These are phyloP conservation scores for Adansonia grandidieri DNA, from an alignment of 441 rosid genomes.

Conservation along the genomic window DNA sequence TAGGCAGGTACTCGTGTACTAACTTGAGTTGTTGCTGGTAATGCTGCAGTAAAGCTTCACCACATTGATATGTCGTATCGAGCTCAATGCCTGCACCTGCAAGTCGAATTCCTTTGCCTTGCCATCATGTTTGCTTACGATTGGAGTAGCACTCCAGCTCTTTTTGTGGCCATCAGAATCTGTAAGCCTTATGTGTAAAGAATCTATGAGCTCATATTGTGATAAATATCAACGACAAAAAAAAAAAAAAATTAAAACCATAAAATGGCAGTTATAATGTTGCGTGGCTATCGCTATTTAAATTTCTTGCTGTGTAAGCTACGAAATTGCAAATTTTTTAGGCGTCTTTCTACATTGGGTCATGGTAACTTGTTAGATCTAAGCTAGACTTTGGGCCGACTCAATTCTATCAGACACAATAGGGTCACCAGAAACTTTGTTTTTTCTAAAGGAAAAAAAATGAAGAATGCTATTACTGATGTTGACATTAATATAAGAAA, in stretches of 20 bases:
- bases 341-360: neutral
- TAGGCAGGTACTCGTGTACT: slow-evolving; percentile 86
- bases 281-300: too few species aligned
- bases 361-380: neutral
- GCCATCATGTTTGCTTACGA: slow-evolving; percentile 45
- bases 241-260: too few species aligned
- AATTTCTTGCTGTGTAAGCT: neutral
- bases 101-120: slow-evolving; percentile 71
- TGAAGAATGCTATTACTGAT: neutral
- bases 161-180: slow-evolving; percentile 38
- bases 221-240: too few species aligned
- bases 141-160: slow-evolving; percentile 56
- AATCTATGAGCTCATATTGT: too few species aligned
- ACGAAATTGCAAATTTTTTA: neutral
- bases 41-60: slow-evolving; percentile 91
- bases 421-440: neutral
- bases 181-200: slow-evolving; percentile 55
- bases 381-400: neutral
- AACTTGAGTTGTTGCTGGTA: slow-evolving; percentile 87
- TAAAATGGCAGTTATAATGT: too few species aligned
- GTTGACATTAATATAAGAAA: neutral
- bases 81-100: slow-evolving; percentile 86
- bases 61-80: slow-evolving; percentile 84
- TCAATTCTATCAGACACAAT: neutral
- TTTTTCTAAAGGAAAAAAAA: neutral